A percentile compares a stretch with the other conserved stretches of the same genome.
Evolutionary conservation across 139 green algal genomes (phyloP).

Genomic region (Pycnococcus provasolii): DNA sequence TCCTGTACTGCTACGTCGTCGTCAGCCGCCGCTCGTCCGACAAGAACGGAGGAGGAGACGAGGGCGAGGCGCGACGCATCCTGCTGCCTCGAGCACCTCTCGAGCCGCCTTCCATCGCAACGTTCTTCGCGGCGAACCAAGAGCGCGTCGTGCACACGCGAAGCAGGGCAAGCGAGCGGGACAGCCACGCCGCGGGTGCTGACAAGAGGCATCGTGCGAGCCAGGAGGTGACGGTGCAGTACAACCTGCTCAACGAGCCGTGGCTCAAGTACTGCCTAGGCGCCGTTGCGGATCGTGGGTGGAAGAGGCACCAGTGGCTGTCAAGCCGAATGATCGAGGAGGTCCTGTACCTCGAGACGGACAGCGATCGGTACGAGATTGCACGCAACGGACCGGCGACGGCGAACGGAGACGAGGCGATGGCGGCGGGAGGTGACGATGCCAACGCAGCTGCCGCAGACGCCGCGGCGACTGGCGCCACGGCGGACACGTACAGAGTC

Average conservation of each 20-base stretch:
- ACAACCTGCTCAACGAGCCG: conserved; percentile 72
- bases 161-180: background rate
- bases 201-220: conserved; percentile 3
- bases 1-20: background rate
- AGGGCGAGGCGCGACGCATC: background rate
- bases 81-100: background rate
- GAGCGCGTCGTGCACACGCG: conserved; percentile 66
- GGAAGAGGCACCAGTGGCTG: conserved; percentile 76
- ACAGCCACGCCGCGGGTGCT: background rate
- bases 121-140: conserved; percentile 50
- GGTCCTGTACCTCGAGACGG: conserved; percentile 75
- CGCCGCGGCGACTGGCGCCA: background rate
- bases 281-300: conserved; percentile 71
- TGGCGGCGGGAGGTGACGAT: conserved; percentile 42
- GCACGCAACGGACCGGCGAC: conserved; percentile 23
- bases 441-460: conserved; percentile 32
- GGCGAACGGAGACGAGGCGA: conserved; percentile 18
- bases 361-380: conserved; percentile 48
- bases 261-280: conserved; percentile 84
- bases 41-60: background rate
- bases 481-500: background rate
- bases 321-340: conserved; percentile 63
- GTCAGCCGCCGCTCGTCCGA: background rate
- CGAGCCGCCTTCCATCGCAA: conserved; percentile 31
- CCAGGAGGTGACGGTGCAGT: conserved; percentile 80